These are phyloP conservation scores for Malus sylvestris DNA, from an alignment of 306 rosid species.

Conservation along the genomic window DNA sequence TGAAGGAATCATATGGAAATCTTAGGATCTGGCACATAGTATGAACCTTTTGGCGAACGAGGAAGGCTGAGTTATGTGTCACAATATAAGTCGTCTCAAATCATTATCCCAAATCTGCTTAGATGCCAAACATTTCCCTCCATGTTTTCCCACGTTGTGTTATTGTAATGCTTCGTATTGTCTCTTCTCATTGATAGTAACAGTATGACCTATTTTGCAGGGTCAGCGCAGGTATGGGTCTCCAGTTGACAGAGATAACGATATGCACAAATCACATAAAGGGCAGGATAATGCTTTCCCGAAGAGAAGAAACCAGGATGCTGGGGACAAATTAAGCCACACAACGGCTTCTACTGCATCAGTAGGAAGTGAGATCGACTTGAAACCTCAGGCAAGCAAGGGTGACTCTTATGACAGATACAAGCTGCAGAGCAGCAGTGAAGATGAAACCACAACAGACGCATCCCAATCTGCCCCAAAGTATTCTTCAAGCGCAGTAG, in stretches of 20 bases:
- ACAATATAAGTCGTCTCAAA: neutral
- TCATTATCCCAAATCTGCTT: neutral
- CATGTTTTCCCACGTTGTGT: neutral
- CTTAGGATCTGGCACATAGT: neutral
- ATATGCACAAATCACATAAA: neutral
- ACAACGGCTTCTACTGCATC: neutral
- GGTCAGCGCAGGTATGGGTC: constrained; percentile 9
- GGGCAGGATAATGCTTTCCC: constrained; percentile 9
- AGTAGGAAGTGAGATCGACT: neutral
- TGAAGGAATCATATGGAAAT: neutral
- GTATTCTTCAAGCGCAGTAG: constrained; percentile 41
- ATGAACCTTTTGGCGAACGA: neutral
- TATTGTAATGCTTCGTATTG: neutral
- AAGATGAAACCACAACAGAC: constrained; percentile 47
- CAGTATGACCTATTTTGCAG: constrained; percentile 29
- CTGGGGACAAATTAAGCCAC: constrained; percentile 1
- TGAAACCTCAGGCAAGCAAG: neutral
- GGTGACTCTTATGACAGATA: constrained; percentile 15
- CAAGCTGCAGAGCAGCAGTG: constrained; percentile 40
- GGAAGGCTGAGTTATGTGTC: neutral
- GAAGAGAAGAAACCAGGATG: constrained; percentile 7
- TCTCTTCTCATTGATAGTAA: neutral
- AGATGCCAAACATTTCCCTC: neutral
- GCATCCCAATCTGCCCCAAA: constrained; percentile 35
- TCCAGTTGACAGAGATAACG: neutral